phyloP scores from a whole-genome alignment of 805 yeast genomes.

The Teunomyces tritomae region DNA sequence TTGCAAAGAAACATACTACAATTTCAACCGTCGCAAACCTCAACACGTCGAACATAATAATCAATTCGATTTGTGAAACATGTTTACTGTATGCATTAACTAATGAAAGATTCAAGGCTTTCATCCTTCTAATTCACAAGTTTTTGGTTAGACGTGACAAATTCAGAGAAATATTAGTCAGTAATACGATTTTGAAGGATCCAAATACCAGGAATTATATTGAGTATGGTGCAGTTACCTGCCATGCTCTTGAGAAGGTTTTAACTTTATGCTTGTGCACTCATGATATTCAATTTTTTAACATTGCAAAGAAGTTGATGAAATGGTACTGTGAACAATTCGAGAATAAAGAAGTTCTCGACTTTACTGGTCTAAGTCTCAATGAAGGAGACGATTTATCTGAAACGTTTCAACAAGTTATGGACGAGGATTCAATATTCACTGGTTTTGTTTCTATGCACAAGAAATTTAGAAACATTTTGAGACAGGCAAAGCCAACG shows the following conservation, averaged over 20 bases:
- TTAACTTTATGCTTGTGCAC: constrained; percentile 40
- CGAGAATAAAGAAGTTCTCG: constrained; percentile 1
- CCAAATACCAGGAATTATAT: constrained; percentile 7
- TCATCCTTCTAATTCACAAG: constrained; percentile 33
- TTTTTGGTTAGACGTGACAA: constrained; percentile 28
- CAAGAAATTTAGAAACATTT: constrained; percentile 51
- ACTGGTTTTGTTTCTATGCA: constrained; percentile 75
- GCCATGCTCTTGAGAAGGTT: constrained; percentile 35
- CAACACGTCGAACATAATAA: constrained; percentile 27
- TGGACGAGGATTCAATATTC: constrained; percentile 54
- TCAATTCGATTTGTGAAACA: constrained; percentile 34
- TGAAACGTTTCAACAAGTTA: constrained; percentile 33
- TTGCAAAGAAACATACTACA: constrained; percentile 17
- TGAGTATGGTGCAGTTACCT: constrained; percentile 18
- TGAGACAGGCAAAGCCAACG: constrained; percentile 34
- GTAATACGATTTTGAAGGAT: constrained; percentile 6
- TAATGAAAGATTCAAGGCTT: constrained; percentile 35
- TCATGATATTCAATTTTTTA: constrained; percentile 43
- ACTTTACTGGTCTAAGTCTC: not conserved
- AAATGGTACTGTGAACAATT: constrained; percentile 14
- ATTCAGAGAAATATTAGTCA: constrained; percentile 9
- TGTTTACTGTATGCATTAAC: constrained; percentile 32
- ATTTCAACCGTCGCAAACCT: constrained; percentile 27
- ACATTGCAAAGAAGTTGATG: constrained; percentile 37
- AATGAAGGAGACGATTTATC: constrained; percentile 17